Evolutionary conservation across 768 basidiomycete genomes (phyloP).

Genomic region (Podaxis sp.): DNA sequence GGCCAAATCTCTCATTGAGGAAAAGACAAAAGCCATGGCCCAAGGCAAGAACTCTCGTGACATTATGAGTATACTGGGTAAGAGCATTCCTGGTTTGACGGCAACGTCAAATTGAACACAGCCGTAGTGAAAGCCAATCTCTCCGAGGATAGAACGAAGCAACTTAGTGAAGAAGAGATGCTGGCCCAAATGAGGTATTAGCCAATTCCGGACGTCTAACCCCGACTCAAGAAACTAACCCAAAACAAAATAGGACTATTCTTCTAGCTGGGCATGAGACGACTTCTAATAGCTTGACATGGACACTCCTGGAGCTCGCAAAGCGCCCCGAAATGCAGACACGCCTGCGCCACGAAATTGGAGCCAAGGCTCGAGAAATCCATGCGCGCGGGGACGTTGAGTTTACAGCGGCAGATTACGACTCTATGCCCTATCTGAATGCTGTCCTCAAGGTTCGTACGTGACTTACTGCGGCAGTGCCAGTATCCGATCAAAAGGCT

Average conservation of each 20-base stretch:
- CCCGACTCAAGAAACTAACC: conserved; percentile 36
- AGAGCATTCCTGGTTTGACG: conserved; percentile 6
- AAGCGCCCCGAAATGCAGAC: conserved; percentile 56
- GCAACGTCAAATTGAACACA: neutral
- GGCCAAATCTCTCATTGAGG: conserved; percentile 34
- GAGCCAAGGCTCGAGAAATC: conserved; percentile 33
- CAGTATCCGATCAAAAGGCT: neutral
- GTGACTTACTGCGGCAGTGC: neutral
- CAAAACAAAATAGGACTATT: conserved; percentile 38
- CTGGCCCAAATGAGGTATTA: conserved; percentile 52
- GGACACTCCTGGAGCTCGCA: conserved; percentile 65
- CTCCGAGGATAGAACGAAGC: conserved; percentile 39
- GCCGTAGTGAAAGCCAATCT: conserved; percentile 51
- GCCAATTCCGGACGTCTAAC: conserved; percentile 31
- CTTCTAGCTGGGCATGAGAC: conserved; percentile 60
- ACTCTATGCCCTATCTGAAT: conserved; percentile 46
- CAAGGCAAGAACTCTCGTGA: conserved; percentile 37
- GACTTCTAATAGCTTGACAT: conserved; percentile 55
- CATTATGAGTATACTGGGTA: conserved; percentile 45
- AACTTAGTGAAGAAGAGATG: conserved; percentile 47
- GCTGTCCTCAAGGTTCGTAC: conserved; percentile 48
- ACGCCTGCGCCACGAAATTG: conserved; percentile 61
- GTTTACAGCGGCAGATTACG: conserved; percentile 47
- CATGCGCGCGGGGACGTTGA: conserved; percentile 38
- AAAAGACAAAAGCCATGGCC: conserved; percentile 33